Evolutionary conservation across 1,284 basidiomycete species (phyloP), one percentile per base, ranked within the genome.

Genomic region (Mycena sp.): DNA sequence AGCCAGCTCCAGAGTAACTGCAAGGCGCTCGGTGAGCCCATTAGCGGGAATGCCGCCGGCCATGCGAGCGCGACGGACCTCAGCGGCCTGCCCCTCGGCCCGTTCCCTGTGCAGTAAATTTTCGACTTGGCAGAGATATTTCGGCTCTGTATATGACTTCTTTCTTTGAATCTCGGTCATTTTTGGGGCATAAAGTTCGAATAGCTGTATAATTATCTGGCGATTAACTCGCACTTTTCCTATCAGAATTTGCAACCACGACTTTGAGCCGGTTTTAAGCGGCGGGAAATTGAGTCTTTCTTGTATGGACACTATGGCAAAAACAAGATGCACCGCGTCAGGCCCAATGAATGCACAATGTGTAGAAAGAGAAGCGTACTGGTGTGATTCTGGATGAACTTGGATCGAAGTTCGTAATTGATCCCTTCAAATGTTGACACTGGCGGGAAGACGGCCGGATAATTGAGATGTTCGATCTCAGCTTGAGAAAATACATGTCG

Each of bases 1-100:
- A 78, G 81, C 21, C 76, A 71, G 29, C 67, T 93, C 69, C 79
- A 78, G 64, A 87, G 94, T 66, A 92, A 98, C 67, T 99, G 96
- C 77, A 74, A 78, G 1, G 80, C 84, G 32, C 85, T 85, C 49
- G 84, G 85, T 83, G 12, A 74, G 85, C 45, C 85, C 89, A 80
- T 79, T 5, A 84, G 84, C 0, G 95, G 95, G 12, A 98, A 98
- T 75, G 92, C 92, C 0, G 93, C 88, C 3, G 93, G 93, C 0
- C 83, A 86, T 67, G 79, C 82, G n/a, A 85, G 83, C 16, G 73
- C 83, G 17, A 87, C 85, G 3, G 88, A 95, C 26, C 71, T 94
- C 4, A 12, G 21, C 2, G 93, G 92, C 0, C 78, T 91, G 19
- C 78, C 78, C 4, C 68, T 83, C 16, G 93, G 92, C 9, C 92